phyloP scores from a whole-genome alignment of 2,329 filamentous ascomycete species.

The Apiospora aurea region DNA sequence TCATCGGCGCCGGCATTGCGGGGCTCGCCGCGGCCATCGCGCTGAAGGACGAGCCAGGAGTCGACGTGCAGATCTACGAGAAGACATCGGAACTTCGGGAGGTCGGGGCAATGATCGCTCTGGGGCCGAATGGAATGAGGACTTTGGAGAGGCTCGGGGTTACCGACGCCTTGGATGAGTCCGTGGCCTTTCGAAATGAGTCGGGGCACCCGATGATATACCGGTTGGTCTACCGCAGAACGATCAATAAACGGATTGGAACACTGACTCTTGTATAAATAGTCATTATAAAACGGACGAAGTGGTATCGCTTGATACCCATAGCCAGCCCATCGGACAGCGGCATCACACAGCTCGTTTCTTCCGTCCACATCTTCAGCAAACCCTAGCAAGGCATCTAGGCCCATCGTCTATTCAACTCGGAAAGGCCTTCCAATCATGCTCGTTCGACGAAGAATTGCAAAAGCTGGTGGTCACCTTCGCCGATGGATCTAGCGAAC shows the following conservation, averaged over 20 bases:
- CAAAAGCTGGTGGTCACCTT: constrained; percentile 50
- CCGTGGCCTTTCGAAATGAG: constrained; percentile 49
- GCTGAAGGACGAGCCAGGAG: constrained; percentile 47
- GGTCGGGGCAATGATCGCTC: constrained; percentile 55
- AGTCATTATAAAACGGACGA: constrained; percentile 53
- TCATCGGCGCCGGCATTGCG: constrained; percentile 59
- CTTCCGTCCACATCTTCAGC: constrained; percentile 57
- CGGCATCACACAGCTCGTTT: constrained; percentile 53
- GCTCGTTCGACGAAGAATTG: constrained; percentile 39
- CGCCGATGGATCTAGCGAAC: constrained; percentile 51
- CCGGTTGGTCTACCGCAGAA: constrained; percentile 43
- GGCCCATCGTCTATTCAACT: constrained; percentile 50
- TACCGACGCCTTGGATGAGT: constrained; percentile 50
- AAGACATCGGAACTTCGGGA: constrained; percentile 53
- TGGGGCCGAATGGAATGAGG: constrained; percentile 61
- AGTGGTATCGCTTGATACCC: constrained; percentile 51
- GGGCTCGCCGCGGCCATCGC: constrained; percentile 56
- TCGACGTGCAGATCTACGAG: constrained; percentile 59
- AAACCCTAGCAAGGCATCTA: constrained; percentile 54
- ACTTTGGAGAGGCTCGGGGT: constrained; percentile 59
- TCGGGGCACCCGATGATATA: constrained; percentile 54
- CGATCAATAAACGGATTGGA: no score
- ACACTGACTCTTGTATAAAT: no score
- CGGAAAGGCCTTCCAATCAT: constrained; percentile 48
- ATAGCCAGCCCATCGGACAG: constrained; percentile 45